These are phyloP conservation scores for Coniosporium tulheliwenetii DNA, from an alignment of 2,329 filamentous ascomycete species.

Conservation along the genomic window DNA sequence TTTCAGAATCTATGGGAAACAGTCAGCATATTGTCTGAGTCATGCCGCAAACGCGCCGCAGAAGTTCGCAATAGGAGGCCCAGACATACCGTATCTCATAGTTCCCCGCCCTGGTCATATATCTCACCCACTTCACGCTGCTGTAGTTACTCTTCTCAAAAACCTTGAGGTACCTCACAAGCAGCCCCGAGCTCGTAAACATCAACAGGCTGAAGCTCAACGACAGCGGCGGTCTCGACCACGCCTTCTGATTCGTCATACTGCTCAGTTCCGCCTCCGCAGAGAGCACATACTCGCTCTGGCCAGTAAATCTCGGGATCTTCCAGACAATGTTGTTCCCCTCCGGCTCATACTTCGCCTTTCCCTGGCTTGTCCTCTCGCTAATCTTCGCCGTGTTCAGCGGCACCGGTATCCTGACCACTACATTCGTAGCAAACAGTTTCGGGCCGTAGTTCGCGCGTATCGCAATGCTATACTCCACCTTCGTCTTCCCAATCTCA, in stretches of 20 bases:
- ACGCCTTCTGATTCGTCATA: slow-evolving; percentile 97
- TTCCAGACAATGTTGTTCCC: slow-evolving; percentile 99
- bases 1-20: no score
- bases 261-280: slow-evolving; percentile 86
- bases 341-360: slow-evolving; percentile 95
- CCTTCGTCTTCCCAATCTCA: slow-evolving; percentile 90
- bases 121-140: slow-evolving; percentile 97
- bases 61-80: no score
- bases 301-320: slow-evolving; percentile 95
- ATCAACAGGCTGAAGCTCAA: slow-evolving; percentile 88
- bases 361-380: slow-evolving; percentile 85
- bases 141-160: slow-evolving; percentile 99
- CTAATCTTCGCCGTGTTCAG: slow-evolving; percentile 91
- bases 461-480: slow-evolving; percentile 96
- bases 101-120: slow-evolving; percentile 95
- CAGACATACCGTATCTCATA: slow-evolving; percentile 73
- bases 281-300: slow-evolving; percentile 87
- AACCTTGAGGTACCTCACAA: slow-evolving; percentile 92
- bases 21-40: no score
- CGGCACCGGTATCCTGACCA: slow-evolving; percentile 86
- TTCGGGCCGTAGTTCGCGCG: slow-evolving; percentile 95
- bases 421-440: slow-evolving; percentile 91
- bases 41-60: no score
- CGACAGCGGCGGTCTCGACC: slow-evolving; percentile 84
- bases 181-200: slow-evolving; percentile 88